Base-by-base conservation (phyloP, 768 basidiomycete species). In the Megacollybia marginata region DNA sequence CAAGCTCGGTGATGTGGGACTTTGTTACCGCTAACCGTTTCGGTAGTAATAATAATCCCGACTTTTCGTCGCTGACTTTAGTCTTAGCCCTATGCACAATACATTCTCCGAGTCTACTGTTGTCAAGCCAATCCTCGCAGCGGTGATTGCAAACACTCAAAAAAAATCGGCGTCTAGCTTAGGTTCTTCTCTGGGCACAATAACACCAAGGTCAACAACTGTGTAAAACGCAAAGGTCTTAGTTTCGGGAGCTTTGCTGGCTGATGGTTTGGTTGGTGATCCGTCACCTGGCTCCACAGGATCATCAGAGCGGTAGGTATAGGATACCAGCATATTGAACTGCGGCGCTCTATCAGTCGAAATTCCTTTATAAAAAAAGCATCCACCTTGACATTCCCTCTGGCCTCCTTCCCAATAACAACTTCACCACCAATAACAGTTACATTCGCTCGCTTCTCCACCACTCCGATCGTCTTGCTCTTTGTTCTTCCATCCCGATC, bases 291-390 rank as follows among this genome's bases (percentile, higher is more conserved):
- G 77, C 47, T 85, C 83, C 1, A 80, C 77, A 19, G 83, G 76
- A 52, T 96, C 94, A 59, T 98, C 95, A 0, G 91, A 86, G 33
- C 88, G 80, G 63, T 98, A 99, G 0, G 92, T 95, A 65, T 92
- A 97, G 2, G 91, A 82, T 1, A 99, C 86, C 53, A 93, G 78
- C 80, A 98, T 85, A 58, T 93, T 93, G 64, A 93, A 93, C 94
- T 97, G 63, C 4, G 44, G 15, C 38, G 33, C n/a, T 46, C 9
- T 10, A 51, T 44, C 38, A 46, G 42, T 33, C 15, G 16, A 48
- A 48, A 9, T n/a, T 20, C 32, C 33, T 54, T 20, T 52, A 42
- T 44, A 1, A 35, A 46, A 47, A 32, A 46, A 44, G 38, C 23
- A 62, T 83, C 38, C 49, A 94, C 93, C 76, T 85, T 88, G 52